A percentile compares a stretch with the other conserved stretches of the same genome.
phyloP scores from a whole-genome alignment of 2,329 filamentous ascomycete genomes.

The Hypoxylon sp. region DNA sequence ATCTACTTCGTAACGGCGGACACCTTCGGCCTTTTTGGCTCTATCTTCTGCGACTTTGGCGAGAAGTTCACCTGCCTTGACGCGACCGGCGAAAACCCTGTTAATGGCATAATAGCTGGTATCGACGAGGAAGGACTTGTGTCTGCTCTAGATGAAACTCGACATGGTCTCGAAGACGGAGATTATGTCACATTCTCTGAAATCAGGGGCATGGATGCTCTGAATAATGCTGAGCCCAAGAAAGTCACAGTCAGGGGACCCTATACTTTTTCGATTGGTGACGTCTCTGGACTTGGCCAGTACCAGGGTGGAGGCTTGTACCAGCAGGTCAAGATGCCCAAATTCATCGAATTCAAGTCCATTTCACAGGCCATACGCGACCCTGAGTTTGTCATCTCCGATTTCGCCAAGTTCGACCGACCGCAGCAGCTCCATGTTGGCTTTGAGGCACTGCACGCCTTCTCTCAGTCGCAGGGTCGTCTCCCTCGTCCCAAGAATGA shows the following conservation, averaged over 20 bases:
- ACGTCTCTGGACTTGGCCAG: constrained; percentile 84
- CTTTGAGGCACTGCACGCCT: constrained; percentile 90
- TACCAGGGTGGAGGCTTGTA: constrained; percentile 91
- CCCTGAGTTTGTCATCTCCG: constrained; percentile 89
- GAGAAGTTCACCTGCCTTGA: constrained; percentile 92
- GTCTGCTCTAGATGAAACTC: constrained; percentile 91
- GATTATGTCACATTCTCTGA: constrained; percentile 97
- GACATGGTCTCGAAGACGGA: constrained; percentile 94
- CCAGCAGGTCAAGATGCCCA: constrained; percentile 98
- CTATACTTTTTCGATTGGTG: constrained; percentile 96
- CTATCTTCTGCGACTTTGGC: constrained; percentile 97
- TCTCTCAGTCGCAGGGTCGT: constrained; percentile 76
- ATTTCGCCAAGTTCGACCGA: constrained; percentile 97
- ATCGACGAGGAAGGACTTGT: constrained; percentile 92
- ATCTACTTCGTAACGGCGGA: constrained; percentile 91
- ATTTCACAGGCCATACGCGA: constrained; percentile 81
- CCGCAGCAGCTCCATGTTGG: constrained; percentile 91
- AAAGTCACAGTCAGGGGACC: constrained; percentile 95
- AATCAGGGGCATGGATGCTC: constrained; percentile 85
- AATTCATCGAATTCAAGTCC: constrained; percentile 86
- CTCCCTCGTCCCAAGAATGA: constrained; percentile 86
- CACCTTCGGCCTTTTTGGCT: constrained; percentile 92
- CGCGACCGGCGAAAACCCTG: constrained; percentile 85
- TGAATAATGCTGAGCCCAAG: constrained; percentile 84
- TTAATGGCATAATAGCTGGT: constrained; percentile 86